Percentiles rank a stretch among this genome's conserved stretches.
Conservation (phyloP, 164 flowering plant genomes). For the Annona squamosa region DNA sequence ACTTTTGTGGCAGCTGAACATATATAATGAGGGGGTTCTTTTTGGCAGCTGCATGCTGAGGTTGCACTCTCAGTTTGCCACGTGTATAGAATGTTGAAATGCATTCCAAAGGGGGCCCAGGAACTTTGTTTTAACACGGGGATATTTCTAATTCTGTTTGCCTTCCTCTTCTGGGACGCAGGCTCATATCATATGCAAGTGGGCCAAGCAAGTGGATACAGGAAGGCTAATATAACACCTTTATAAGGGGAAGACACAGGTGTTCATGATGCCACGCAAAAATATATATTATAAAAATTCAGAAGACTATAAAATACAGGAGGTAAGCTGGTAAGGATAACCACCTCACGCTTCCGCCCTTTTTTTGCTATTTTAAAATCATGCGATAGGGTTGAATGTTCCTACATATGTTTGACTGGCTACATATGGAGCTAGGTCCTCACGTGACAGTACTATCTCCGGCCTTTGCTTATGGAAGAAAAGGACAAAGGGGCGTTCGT, state of each 20-base stretch:
- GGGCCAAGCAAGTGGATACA: not conserved
- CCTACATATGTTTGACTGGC: not conserved
- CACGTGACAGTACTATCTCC: constrained; percentile 11
- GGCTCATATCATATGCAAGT: constrained; percentile 2
- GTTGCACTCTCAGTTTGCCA: not conserved
- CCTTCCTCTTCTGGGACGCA: not conserved
- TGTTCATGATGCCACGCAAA: constrained; percentile 5
- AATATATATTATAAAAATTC: not conserved
- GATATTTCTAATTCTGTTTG: not conserved
- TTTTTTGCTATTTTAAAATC: not conserved
- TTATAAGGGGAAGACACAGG: constrained; percentile 3
- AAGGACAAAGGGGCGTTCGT: constrained; percentile 10
- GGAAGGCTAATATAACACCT: not conserved
- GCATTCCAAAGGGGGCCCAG: not conserved
- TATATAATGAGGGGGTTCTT: no score
- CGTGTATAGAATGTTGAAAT: not conserved
- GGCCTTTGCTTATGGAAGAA: constrained; percentile 6
- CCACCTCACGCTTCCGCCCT: constrained; percentile 1
- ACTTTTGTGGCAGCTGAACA: not conserved
- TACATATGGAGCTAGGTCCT: not conserved
- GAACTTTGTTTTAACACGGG: not conserved
- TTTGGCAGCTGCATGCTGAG: not conserved
- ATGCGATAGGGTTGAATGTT: constrained; percentile 2
- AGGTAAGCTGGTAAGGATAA: not conserved
- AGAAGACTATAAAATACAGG: not conserved